Conservation (phyloP, 345 rosid species). For the Eucalyptus brandiana region DNA sequence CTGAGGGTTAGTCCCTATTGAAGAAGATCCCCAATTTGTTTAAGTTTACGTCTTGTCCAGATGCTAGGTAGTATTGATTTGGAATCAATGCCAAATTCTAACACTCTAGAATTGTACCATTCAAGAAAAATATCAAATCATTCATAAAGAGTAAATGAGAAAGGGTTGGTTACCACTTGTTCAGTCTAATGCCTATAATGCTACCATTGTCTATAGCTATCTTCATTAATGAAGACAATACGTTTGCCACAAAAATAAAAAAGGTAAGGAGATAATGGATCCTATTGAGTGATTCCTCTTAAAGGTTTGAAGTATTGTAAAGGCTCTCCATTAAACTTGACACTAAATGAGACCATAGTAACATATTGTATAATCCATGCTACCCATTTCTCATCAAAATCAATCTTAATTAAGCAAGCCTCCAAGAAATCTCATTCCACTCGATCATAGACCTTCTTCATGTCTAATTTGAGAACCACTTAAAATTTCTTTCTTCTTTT, state of each 20-base stretch:
- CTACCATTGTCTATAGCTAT: not conserved
- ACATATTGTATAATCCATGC: not conserved
- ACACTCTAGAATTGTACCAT: not conserved
- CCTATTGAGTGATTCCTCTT: not conserved
- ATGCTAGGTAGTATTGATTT: not conserved
- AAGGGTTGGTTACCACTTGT: not conserved
- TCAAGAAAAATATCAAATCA: not conserved
- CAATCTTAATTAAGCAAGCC: not conserved
- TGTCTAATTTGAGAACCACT: not conserved
- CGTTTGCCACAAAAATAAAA: not conserved
- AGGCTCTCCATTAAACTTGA: not conserved
- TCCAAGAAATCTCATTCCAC: not conserved
- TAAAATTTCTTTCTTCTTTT: not conserved
- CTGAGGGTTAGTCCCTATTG: not conserved
- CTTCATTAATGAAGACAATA: not conserved
- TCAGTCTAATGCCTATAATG: not conserved
- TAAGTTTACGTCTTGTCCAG: not conserved
- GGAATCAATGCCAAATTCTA: not conserved
- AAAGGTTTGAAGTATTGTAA: not conserved
- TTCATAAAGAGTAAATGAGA: not conserved
- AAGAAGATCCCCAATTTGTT: not conserved
- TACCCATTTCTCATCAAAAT: not conserved
- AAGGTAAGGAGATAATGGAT: not conserved
- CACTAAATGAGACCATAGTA: too few relatives aligned
- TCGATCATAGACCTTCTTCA: not conserved